Base-by-base conservation (phyloP, 1,139 yeast genomes). In the Blastobotrys capitulatus region DNA sequence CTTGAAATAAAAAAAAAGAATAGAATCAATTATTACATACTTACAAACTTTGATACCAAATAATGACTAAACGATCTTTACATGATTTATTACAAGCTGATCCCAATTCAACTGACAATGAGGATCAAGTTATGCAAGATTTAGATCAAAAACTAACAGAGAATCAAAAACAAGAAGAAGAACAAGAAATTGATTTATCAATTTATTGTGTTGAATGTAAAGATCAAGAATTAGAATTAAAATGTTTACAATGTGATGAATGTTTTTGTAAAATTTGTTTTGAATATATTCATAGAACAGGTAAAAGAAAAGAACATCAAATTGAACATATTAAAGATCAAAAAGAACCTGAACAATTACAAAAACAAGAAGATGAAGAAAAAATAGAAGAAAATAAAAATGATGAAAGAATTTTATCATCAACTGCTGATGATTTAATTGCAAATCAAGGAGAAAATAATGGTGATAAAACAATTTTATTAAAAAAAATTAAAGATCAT, bases 261-360 rank as follows among this genome's bases (percentile, higher is more conserved):
- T 71, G 72, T 25, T 83, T 81, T 57, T 83, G 90, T 62, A 72
- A 75, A 32, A 85, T 82, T 1, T 83, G 90, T 60, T 82, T 76
- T 59, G 79, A 73, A 38, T 76, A 81, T 67, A 69, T 82, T 18
- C 90, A 83, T 59, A 71, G 83, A 51, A 82, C 85, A 26, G 90
- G 90, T 19, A 77, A 67, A 42, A 64, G 72, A 20, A 71, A 70
- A 41, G 46, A 44, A 2, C 73, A 68, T 48, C 44, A 57, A 49
- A 19, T 22, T 35, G 47, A 10, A 61, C 59, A 29, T 55, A 26
- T 40, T 20, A 25, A 25, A 19, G 52, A 49, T 16, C 38, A 16
- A 35, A 13, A 9, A 19, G 27, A 37, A 19, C 40, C 8, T 3
- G 27, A 18, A 37, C 40, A 37, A 36, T 12, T 10, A 26, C 13